Conservation (phyloP, 2,329 filamentous ascomycete species). For the Verticillium nonalfalfae region DNA sequence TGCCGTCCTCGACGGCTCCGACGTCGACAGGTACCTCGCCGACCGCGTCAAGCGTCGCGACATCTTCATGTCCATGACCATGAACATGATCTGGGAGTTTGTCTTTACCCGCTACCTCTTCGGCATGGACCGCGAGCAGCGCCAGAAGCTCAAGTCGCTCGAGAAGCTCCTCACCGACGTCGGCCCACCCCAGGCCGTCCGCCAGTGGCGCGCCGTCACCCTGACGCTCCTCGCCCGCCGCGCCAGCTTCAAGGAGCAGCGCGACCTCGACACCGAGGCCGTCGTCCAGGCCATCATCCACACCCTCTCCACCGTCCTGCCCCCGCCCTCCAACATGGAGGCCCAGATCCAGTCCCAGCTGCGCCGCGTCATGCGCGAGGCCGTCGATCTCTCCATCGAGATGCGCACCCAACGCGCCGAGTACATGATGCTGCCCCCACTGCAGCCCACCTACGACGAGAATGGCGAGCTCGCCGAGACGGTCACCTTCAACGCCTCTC, state of each 20-base stretch:
- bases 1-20: slow-evolving; percentile 85
- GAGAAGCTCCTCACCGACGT: slow-evolving; percentile 90
- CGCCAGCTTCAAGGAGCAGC: slow-evolving; percentile 72
- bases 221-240: slow-evolving; percentile 81
- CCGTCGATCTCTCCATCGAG: slow-evolving; percentile 86
- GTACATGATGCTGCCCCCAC: slow-evolving; percentile 96
- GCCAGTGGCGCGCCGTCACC: slow-evolving; percentile 94
- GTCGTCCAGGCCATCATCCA: slow-evolving; percentile 87
- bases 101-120: slow-evolving; percentile 97
- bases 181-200: slow-evolving; percentile 80
- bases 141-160: slow-evolving; percentile 92
- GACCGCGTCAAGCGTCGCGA: slow-evolving; percentile 87
- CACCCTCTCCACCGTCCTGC: slow-evolving; percentile 76
- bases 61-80: slow-evolving; percentile 97
- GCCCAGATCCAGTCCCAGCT: slow-evolving; percentile 77
- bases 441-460: slow-evolving; percentile 90
- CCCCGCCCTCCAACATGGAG: slow-evolving; percentile 77
- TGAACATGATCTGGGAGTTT: slow-evolving; percentile 99
- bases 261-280: slow-evolving; percentile 85
- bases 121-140: slow-evolving; percentile 95
- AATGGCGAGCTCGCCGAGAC: slow-evolving; percentile 85
- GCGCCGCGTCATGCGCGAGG: slow-evolving; percentile 79
- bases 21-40: slow-evolving; percentile 80
- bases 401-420: slow-evolving; percentile 97
- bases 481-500: slow-evolving; percentile 82